phyloP scores from a whole-genome alignment of 2,329 filamentous ascomycete genomes.

The Coniosporium tulheliwenetii region DNA sequence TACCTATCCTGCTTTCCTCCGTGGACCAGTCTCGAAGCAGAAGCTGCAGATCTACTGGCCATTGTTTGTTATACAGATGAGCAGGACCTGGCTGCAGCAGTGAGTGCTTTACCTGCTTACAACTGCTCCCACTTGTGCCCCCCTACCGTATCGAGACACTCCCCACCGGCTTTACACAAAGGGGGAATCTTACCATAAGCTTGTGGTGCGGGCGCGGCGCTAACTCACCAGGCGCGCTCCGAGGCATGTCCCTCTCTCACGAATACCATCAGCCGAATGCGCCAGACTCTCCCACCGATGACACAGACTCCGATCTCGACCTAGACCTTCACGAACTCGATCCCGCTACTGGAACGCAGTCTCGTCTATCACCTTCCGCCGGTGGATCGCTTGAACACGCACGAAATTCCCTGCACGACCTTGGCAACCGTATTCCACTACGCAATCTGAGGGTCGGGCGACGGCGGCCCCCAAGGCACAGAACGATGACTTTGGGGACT shows the following conservation, averaged over 20 bases:
- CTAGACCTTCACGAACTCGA: slow-evolving; percentile 70
- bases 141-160: no score
- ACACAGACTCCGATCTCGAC: slow-evolving; percentile 55
- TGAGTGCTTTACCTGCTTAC: no score
- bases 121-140: no score
- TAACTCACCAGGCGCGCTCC: no score
- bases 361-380: slow-evolving; percentile 11
- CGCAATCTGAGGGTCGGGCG: slow-evolving; percentile 40
- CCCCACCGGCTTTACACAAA: no score
- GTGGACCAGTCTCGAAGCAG: no score
- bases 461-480: slow-evolving; percentile 13
- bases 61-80: no score
- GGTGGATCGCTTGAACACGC: slow-evolving; percentile 15
- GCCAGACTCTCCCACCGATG: slow-evolving; percentile 45
- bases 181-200: no score
- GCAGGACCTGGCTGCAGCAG: no score
- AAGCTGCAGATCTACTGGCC: no score
- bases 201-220: no score
- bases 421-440: slow-evolving; percentile 49
- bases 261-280: slow-evolving; percentile 38
- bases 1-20: no score
- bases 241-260: slow-evolving; percentile 30
- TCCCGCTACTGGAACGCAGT: slow-evolving; percentile 26
- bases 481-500: slow-evolving; percentile 45
- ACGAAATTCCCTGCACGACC: slow-evolving; percentile 19